Percentiles rank a stretch among this genome's conserved stretches.
These are phyloP conservation scores for Chaetoscypha palmicola DNA, from an alignment of 2,329 filamentous ascomycete species.

Conservation along the genomic window DNA sequence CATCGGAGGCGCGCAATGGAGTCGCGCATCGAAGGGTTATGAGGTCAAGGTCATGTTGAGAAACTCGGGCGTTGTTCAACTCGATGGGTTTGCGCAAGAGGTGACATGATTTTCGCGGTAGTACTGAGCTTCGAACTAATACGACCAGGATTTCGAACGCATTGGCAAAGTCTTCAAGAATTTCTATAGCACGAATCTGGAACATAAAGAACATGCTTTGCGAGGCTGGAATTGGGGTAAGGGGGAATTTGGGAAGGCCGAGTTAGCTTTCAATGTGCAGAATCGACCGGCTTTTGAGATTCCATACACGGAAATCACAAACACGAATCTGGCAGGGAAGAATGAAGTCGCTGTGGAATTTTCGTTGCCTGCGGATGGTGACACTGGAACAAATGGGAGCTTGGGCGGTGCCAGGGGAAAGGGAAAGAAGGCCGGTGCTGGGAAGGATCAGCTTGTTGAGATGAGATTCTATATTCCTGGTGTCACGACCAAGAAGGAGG, in stretches of 20 bases:
- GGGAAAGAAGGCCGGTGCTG: slow-evolving; percentile 84
- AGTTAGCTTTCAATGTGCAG: slow-evolving; percentile 93
- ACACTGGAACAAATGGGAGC: slow-evolving; percentile 65
- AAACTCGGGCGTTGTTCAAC: slow-evolving; percentile 77
- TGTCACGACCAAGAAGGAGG: slow-evolving; percentile 70
- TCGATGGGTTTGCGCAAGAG: slow-evolving; percentile 92
- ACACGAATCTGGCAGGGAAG: slow-evolving; percentile 94
- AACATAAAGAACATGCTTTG: slow-evolving; percentile 88
- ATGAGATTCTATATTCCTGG: slow-evolving; percentile 99
- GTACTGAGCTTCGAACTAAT: slow-evolving; percentile 11
- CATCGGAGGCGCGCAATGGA: slow-evolving; percentile 88
- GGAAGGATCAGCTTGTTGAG: slow-evolving; percentile 88
- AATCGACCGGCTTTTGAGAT: slow-evolving; percentile 96
- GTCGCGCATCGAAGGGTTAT: slow-evolving; percentile 82
- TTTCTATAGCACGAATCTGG: slow-evolving; percentile 92
- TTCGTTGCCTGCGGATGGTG: slow-evolving; percentile 64
- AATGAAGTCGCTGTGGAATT: slow-evolving; percentile 98
- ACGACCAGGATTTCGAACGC: slow-evolving; percentile 71
- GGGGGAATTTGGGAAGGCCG: slow-evolving; percentile 90
- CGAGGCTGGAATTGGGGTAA: slow-evolving; percentile 99
- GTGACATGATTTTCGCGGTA: slow-evolving; percentile 34
- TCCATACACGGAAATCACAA: slow-evolving; percentile 93
- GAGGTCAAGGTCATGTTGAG: slow-evolving; percentile 88
- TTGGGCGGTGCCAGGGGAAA: slow-evolving; percentile 67
- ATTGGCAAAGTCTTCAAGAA: slow-evolving; percentile 91